These are phyloP conservation scores for Cryptococcus floricola DNA, from an alignment of 1,284 basidiomycete species.

Conservation along the genomic window DNA sequence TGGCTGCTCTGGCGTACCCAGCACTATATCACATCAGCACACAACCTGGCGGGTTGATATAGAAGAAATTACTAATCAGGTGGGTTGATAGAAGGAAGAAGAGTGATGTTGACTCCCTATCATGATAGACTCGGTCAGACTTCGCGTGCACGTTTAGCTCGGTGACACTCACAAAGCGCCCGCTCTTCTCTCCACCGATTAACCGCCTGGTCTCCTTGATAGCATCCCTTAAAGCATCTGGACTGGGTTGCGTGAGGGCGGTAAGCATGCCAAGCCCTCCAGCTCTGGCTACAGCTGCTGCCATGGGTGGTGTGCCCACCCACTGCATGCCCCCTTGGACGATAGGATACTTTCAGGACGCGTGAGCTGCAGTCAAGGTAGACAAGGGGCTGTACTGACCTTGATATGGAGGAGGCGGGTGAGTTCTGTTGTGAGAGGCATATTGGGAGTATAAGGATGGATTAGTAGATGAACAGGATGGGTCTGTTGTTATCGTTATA, in stretches of 20 bases:
- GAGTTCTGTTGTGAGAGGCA: conserved; percentile 51
- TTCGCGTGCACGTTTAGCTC: background rate
- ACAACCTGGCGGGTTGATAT: conserved; percentile 41
- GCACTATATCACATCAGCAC: conserved; percentile 29
- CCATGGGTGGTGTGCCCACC: conserved; percentile 50
- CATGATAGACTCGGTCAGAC: background rate
- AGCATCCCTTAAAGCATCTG: conserved; percentile 76
- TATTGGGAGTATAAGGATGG: conserved; percentile 7
- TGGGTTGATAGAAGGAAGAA: conserved; percentile 83
- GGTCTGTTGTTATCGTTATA: too few relatives aligned
- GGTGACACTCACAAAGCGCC: conserved; percentile 57
- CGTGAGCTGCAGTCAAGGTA: background rate
- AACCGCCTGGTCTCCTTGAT: conserved; percentile 68
- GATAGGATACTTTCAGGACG: conserved; percentile 56
- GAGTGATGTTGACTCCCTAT: conserved; percentile 84
- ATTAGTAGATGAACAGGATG: background rate
- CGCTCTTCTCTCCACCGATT: conserved; percentile 55
- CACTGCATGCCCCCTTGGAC: conserved; percentile 74
- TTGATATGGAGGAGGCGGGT: conserved; percentile 49
- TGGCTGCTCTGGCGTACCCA: conserved; percentile 72
- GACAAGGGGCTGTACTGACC: conserved; percentile 2
- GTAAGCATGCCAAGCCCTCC: conserved; percentile 86
- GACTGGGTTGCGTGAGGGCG: conserved; percentile 76
- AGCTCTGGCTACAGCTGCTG: conserved; percentile 75
- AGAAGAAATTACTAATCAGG: conserved; percentile 64